Base-by-base conservation (phyloP, 169 alveolate genomes). In the Besnoitia besnoiti region DNA sequence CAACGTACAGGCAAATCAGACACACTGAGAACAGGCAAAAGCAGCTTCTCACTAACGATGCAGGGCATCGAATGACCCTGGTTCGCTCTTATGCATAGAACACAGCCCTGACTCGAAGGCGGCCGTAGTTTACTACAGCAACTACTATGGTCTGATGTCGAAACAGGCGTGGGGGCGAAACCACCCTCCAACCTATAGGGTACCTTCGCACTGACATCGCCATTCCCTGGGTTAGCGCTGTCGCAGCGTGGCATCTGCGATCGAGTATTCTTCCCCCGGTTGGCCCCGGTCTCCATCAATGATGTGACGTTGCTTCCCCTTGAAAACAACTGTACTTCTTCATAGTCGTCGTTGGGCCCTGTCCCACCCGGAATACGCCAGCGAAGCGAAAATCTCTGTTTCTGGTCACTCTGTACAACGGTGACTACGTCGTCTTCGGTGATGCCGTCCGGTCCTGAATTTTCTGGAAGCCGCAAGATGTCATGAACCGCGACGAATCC, bases 41-140 rank as follows among this genome's bases (percentile, higher is more conserved):
- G 87, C 61, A 77, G 87, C 47, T 77, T 77, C 0, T 77, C 87
- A 44, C 87, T 77, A 39, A 39, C 87, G n/a, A 77, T 35, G 35
- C 61, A 77, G 40, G 59, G n/a, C 55, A 77, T 24, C 30, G 87
- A 77, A 77, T 77, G 87, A 24, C 87, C 87, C 87, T 77, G 87
- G 59, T 40, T 42, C 61, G 87, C 87, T 24, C 87, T 21, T 14
- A 77, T 77, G n/a, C 59, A 40, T 35, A 73, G 24, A 3, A 73
- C 84, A 12, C 27, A 39, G 30, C 84, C 84, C 30, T 55, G 0
- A 55, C 5, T 55, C 73, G 35, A 33, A 55, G 73, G 73, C 16
- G 73, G 73, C 35, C 21, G 27, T 27, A 55, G 73, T 55, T 0
- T 14, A 7, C 30, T 24, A 7, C 35, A 24, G 73, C 30, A 55